Percentiles rank a stretch among this genome's conserved stretches.
Conservation (phyloP, 495 filamentous ascomycete genomes). For the Hamigera avellanea region DNA sequence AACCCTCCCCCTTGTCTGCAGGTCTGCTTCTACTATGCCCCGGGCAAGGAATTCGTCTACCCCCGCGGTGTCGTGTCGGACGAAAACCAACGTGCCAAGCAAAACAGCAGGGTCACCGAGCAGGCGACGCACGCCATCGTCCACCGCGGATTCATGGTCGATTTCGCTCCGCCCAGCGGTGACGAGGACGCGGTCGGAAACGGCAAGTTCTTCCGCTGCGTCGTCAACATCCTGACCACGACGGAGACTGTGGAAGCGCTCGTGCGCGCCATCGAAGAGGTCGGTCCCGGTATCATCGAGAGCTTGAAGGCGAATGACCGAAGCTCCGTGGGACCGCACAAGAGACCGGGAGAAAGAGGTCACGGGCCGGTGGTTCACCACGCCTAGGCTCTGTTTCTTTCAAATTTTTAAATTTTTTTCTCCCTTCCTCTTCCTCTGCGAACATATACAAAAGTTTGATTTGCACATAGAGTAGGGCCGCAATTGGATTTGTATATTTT, state of each 20-base stretch:
- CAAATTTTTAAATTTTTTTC: neutral
- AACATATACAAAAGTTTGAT: no score
- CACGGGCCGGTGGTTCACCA: conserved; percentile 27
- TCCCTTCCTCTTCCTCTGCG: no score
- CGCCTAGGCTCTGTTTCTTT: conserved; percentile 1
- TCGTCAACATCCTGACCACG: conserved; percentile 68
- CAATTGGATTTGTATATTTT: no score
- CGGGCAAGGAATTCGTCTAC: conserved; percentile 37
- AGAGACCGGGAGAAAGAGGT: conserved; percentile 19
- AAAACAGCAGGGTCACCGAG: conserved; percentile 61
- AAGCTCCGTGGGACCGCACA: conserved; percentile 5
- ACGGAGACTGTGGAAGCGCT: conserved; percentile 66
- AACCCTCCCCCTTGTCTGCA: conserved; percentile 83
- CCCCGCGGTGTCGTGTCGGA: conserved; percentile 21
- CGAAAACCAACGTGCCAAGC: conserved; percentile 35
- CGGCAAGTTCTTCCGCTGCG: conserved; percentile 80
- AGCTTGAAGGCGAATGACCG: conserved; percentile 12
- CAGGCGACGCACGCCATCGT: conserved; percentile 55
- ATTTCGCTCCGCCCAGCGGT: conserved; percentile 63
- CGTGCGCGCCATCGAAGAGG: conserved; percentile 58
- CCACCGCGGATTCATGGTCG: conserved; percentile 77
- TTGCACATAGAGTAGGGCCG: no score
- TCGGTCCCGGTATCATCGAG: conserved; percentile 39
- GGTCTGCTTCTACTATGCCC: conserved; percentile 85
- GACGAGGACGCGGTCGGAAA: conserved; percentile 40